phyloP scores from a whole-genome alignment of 345 rosid genomes.

The Citrus medica region DNA sequence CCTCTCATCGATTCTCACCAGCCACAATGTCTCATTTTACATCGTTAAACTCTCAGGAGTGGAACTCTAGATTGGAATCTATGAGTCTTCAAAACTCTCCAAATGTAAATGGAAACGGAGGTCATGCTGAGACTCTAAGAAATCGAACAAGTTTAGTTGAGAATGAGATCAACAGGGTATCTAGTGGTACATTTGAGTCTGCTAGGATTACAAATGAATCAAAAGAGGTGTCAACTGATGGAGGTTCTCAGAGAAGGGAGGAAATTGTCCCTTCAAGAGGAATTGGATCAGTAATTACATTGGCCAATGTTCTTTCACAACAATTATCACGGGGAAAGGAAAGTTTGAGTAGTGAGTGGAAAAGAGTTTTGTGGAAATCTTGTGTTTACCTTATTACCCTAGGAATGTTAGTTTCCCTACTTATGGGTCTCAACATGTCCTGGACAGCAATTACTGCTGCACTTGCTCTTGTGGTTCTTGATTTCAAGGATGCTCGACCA shows the following conservation, averaged over 20 bases:
- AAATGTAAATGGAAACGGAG: constrained; percentile 1
- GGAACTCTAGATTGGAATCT: constrained; percentile 36
- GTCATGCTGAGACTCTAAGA: constrained; percentile 37
- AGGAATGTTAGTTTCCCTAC: constrained; percentile 67
- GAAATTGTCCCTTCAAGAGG: constrained; percentile 23
- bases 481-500: constrained; percentile 79
- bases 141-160: constrained; percentile 39
- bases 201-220: constrained; percentile 43
- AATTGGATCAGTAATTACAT: constrained; percentile 11
- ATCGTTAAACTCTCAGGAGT: constrained; percentile 43
- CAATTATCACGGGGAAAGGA: constrained; percentile 22
- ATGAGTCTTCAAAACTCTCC: constrained; percentile 22
- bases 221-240: constrained; percentile 29
- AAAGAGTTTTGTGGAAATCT: constrained; percentile 50
- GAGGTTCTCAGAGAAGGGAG: constrained; percentile 14
- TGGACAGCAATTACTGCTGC: constrained; percentile 91
- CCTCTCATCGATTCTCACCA: constrained; percentile 64
- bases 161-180: constrained; percentile 32
- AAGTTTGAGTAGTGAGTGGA: constrained; percentile 34
- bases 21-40: constrained; percentile 58
- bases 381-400: constrained; percentile 60
- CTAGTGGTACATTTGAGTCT: constrained; percentile 15
- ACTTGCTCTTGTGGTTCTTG: constrained; percentile 75
- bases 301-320: constrained; percentile 1
- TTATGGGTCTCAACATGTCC: constrained; percentile 79